These are phyloP conservation scores for Canna indica DNA, from an alignment of 176 grass and related monocot species.

Conservation along the genomic window DNA sequence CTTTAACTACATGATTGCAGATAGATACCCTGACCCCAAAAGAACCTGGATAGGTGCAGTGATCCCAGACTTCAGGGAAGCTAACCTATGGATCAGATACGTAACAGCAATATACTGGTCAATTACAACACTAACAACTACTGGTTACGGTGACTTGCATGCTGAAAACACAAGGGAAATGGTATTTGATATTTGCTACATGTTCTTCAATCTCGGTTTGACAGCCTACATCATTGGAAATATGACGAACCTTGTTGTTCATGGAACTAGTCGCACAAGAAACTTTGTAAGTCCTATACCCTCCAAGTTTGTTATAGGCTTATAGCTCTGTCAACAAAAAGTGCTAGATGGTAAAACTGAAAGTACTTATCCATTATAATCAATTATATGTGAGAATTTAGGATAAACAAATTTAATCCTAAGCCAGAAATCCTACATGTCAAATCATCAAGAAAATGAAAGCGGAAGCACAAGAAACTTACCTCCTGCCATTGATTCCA, in stretches of 20 bases:
- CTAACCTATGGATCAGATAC: conserved; percentile 16
- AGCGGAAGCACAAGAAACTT: too few relatives aligned
- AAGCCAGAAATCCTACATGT: too few relatives aligned
- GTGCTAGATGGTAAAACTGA: too few relatives aligned
- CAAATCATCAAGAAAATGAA: too few relatives aligned
- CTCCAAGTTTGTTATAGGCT: background rate
- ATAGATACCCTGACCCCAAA: conserved; percentile 21
- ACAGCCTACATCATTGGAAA: conserved; percentile 27
- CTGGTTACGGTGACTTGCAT: conserved; percentile 26
- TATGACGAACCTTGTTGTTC: conserved; percentile 28
- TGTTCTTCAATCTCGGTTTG: conserved; percentile 23
- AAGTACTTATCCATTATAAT: too few relatives aligned
- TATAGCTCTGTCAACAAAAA: too few relatives aligned
- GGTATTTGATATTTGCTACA: conserved; percentile 24
- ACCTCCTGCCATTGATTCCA: too few relatives aligned
- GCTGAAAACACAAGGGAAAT: conserved; percentile 26
- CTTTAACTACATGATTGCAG: conserved; percentile 27
- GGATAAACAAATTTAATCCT: too few relatives aligned
- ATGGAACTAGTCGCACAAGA: conserved; percentile 19
- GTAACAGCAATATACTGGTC: conserved; percentile 25
- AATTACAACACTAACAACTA: conserved; percentile 26
- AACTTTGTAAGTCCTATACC: conserved; percentile 16
- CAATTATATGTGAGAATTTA: too few relatives aligned
- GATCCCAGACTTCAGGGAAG: conserved; percentile 19
- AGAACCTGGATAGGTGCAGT: conserved; percentile 28